A percentile compares a stretch with the other conserved stretches of the same genome.
Evolutionary conservation across 2,329 filamentous ascomycete species (phyloP).

Genomic region (Cladosporium velox): DNA sequence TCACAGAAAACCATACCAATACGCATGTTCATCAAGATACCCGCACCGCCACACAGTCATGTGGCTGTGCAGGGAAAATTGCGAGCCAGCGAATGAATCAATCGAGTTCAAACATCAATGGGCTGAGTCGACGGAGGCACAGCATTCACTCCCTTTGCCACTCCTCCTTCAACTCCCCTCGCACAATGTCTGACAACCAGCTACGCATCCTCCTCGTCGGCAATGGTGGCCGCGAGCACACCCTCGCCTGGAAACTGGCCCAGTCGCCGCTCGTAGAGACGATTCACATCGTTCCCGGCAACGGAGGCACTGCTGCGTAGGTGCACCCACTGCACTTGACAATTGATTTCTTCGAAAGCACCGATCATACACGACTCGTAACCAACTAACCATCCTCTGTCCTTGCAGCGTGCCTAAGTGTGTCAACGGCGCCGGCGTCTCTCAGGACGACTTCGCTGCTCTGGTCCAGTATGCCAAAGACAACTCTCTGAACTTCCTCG

Average conservation of each 20-base stretch:
- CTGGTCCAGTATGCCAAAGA: constrained; percentile 75
- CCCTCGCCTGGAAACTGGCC: constrained; percentile 88
- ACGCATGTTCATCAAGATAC: too few species aligned
- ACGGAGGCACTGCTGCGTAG: constrained; percentile 74
- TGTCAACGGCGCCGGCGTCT: constrained; percentile 66
- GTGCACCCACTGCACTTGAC: constrained; percentile 25
- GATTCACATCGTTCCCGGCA: constrained; percentile 72
- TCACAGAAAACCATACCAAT: background rate
- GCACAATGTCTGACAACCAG: constrained; percentile 27
- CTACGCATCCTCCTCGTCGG: constrained; percentile 83
- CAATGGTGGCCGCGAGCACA: constrained; percentile 92
- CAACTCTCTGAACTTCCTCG: constrained; percentile 75
- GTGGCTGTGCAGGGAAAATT: background rate
- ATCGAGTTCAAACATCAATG: background rate
- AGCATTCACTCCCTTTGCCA: constrained; percentile 6
- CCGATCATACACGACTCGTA: background rate
- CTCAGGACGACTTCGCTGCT: constrained; percentile 73
- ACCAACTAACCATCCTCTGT: constrained; percentile 22
- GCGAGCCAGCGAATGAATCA: constrained; percentile 10
- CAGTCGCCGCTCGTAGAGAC: constrained; percentile 77
- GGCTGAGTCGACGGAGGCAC: constrained; percentile 9
- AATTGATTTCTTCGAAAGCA: background rate
- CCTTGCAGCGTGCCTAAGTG: constrained; percentile 35
- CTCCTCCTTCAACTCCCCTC: background rate
- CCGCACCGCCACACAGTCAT: background rate